Evolutionary conservation across 2,329 filamentous ascomycete species (phyloP).

Genomic region (Chaetomiaceae sp.): DNA sequence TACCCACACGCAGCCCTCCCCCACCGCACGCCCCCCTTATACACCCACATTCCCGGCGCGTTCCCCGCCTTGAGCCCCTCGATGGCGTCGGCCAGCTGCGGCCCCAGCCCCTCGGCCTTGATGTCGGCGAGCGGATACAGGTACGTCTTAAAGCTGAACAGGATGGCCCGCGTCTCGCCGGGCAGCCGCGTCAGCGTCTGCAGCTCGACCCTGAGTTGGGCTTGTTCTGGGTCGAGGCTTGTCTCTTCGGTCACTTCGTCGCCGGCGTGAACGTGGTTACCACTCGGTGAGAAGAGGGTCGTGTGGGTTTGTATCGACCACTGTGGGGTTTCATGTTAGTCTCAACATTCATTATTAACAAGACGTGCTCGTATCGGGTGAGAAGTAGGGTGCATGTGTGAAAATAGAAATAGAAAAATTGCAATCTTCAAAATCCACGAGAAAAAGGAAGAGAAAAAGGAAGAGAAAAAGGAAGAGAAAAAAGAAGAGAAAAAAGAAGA

Average conservation of each 20-base stretch:
- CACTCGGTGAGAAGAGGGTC: constrained; percentile 36
- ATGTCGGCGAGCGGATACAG: constrained; percentile 45
- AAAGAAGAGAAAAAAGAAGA: not conserved
- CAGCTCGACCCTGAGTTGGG: constrained; percentile 44
- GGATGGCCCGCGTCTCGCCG: constrained; percentile 38
- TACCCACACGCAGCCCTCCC: constrained; percentile 43
- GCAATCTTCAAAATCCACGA: too few relatives aligned
- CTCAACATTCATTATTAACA: too few relatives aligned
- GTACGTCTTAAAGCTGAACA: constrained; percentile 56
- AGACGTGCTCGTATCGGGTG: too few relatives aligned
- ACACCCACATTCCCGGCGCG: constrained; percentile 49
- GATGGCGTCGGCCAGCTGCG: constrained; percentile 46
- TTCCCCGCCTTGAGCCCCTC: constrained; percentile 48
- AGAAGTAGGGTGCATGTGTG: too few relatives aligned
- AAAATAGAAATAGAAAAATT: too few relatives aligned
- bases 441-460: not conserved
- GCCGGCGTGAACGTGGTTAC: constrained; percentile 35
- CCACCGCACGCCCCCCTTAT: constrained; percentile 48
- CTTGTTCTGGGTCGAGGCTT: constrained; percentile 36
- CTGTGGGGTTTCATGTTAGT: constrained; percentile 30
- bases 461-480: not conserved
- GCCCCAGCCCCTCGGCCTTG: constrained; percentile 45
- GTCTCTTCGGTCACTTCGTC: constrained; percentile 33
- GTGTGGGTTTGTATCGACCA: constrained; percentile 45
- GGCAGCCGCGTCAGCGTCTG: constrained; percentile 49